Percentiles rank a stretch among this genome's conserved stretches.
phyloP scores from a whole-genome alignment of 2,329 filamentous ascomycete genomes.

The Microthyrium microscopicum region DNA sequence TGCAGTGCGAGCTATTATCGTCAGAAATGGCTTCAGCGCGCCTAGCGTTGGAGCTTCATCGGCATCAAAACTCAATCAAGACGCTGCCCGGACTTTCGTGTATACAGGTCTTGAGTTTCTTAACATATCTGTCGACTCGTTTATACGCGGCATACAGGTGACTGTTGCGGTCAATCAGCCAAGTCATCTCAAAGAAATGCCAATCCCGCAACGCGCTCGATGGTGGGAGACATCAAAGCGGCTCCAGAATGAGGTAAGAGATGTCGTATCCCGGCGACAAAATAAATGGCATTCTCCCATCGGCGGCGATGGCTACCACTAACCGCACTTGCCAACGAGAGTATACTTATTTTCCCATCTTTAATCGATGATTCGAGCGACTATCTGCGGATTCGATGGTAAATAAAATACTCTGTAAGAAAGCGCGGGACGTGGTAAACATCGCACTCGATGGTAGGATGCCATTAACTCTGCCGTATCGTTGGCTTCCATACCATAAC shows the following conservation, averaged over 20 bases:
- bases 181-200: background rate
- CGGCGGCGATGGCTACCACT: too few species aligned
- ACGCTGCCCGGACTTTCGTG: background rate
- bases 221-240: background rate
- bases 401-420: too few species aligned
- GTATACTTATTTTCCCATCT: too few species aligned
- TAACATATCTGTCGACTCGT: background rate
- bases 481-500: too few species aligned
- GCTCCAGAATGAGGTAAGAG: background rate
- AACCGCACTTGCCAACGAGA: too few species aligned
- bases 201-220: background rate
- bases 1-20: conserved; percentile 11
- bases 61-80: background rate
- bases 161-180: background rate
- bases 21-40: conserved; percentile 8
- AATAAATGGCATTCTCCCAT: too few species aligned
- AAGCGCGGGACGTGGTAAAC: too few species aligned
- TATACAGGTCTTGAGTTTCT: background rate
- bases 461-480: too few species aligned
- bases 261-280: too few species aligned
- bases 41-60: background rate
- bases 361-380: too few species aligned
- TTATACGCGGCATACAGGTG: background rate
- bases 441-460: too few species aligned
- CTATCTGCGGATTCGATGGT: too few species aligned